Evolutionary conservation across 805 yeast genomes (phyloP).

Genomic region (Lipomyces oligophaga): DNA sequence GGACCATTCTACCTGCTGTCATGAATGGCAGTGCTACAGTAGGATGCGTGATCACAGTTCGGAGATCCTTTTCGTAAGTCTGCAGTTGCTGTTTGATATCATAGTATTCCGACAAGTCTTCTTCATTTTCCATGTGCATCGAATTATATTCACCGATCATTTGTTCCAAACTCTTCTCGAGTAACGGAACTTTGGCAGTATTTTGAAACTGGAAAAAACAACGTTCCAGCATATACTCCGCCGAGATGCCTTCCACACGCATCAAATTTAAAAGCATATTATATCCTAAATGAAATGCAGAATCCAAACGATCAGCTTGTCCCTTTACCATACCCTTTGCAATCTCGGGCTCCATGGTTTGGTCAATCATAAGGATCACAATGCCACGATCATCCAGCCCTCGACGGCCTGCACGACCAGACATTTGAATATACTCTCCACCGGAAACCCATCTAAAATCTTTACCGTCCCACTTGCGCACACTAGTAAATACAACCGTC

Average conservation of each 20-base stretch:
- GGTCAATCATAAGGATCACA: constrained; percentile 98
- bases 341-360: constrained; percentile 98
- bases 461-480: constrained; percentile 96
- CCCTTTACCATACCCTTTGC: constrained; percentile 99
- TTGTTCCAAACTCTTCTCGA: constrained; percentile 64
- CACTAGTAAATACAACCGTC: constrained; percentile 96
- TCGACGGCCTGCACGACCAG: constrained; percentile 99
- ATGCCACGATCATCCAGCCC: constrained; percentile 99
- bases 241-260: constrained; percentile 97
- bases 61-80: constrained; percentile 67
- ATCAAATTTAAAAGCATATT: constrained; percentile 93
- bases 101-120: constrained; percentile 71
- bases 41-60: constrained; percentile 86
- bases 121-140: constrained; percentile 68
- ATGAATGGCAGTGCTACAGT: constrained; percentile 76
- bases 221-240: constrained; percentile 92
- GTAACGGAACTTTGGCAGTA: constrained; percentile 79
- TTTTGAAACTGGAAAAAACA: constrained; percentile 96
- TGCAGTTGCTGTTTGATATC: constrained; percentile 71
- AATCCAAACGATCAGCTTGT: constrained; percentile 94
- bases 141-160: constrained; percentile 48
- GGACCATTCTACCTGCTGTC: constrained; percentile 81
- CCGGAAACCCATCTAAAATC: constrained; percentile 99
- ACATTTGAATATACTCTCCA: constrained; percentile 99
- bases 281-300: constrained; percentile 96